A percentile compares a stretch with the other conserved stretches of the same genome.
Conservation (phyloP, 768 basidiomycete species). For the Polyporus arcularius region DNA sequence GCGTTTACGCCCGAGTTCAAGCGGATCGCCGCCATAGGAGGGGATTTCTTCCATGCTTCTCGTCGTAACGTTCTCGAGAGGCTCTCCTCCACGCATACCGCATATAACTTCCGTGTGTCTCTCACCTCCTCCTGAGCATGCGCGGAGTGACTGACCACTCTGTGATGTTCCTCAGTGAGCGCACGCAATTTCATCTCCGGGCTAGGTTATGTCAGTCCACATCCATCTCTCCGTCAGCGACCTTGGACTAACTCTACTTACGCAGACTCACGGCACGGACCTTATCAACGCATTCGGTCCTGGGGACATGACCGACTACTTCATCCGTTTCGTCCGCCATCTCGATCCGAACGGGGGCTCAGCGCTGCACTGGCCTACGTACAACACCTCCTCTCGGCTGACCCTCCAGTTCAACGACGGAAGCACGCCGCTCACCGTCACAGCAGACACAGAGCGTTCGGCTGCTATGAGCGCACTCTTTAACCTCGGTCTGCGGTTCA, state of each 20-base stretch:
- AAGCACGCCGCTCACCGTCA: slow-evolving; percentile 33
- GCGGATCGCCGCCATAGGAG: slow-evolving; percentile 49
- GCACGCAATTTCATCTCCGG: neutral
- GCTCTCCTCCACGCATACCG: slow-evolving; percentile 38
- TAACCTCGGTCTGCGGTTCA: neutral
- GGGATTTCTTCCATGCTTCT: slow-evolving; percentile 54
- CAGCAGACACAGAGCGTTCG: slow-evolving; percentile 44
- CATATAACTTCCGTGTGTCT: slow-evolving; percentile 43
- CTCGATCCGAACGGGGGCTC: slow-evolving; percentile 43
- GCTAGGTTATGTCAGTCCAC: neutral
- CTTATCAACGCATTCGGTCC: slow-evolving; percentile 37
- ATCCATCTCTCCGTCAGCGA: no score
- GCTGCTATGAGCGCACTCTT: neutral
- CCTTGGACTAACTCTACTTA: neutral
- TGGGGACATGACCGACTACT: slow-evolving; percentile 47
- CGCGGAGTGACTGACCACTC: neutral
- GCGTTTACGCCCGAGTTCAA: slow-evolving; percentile 53
- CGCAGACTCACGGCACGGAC: slow-evolving; percentile 47
- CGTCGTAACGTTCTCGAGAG: slow-evolving; percentile 46
- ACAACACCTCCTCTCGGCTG: slow-evolving; percentile 35
- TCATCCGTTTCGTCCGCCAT: slow-evolving; percentile 42
- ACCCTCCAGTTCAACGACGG: slow-evolving; percentile 46
- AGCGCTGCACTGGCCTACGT: slow-evolving; percentile 48
- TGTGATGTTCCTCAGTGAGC: slow-evolving; percentile 11
- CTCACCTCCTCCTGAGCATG: neutral